Evolutionary conservation across 2,329 filamentous ascomycete genomes (phyloP).

Genomic region (Fusarium sp.): DNA sequence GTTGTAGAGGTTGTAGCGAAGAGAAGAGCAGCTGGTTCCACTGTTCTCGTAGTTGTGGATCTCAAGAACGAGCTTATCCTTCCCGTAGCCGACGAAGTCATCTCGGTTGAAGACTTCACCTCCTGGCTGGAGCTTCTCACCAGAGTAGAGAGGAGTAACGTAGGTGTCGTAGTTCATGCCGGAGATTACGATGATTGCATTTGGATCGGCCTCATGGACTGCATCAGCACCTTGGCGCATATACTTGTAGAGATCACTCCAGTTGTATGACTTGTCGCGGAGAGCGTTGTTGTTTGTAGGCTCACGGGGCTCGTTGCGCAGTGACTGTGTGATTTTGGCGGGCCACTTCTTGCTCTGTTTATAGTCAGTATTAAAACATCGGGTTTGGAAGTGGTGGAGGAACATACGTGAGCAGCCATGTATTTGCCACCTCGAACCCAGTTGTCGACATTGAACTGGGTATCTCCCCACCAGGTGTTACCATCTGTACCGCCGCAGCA

Average conservation of each 20-base stretch:
- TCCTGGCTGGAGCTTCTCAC: slow-evolving; percentile 59
- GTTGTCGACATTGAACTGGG: slow-evolving; percentile 65
- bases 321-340: slow-evolving; percentile 44
- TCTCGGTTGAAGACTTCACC: slow-evolving; percentile 54
- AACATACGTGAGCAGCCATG: slow-evolving; percentile 67
- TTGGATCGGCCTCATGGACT: slow-evolving; percentile 62
- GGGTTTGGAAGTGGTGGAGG: rapidly evolving
- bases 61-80: slow-evolving; percentile 67
- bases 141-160: slow-evolving; percentile 61
- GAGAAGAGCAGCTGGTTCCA: slow-evolving; percentile 58
- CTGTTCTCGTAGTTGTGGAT: slow-evolving; percentile 69
- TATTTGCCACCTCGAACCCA: slow-evolving; percentile 70
- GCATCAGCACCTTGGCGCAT: slow-evolving; percentile 59
- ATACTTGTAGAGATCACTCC: slow-evolving; percentile 65
- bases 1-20: slow-evolving; percentile 58
- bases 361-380: rapidly evolving
- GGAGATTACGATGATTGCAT: slow-evolving; percentile 67
- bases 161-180: slow-evolving; percentile 68
- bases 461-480: slow-evolving; percentile 71
- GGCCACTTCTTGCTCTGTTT: slow-evolving; percentile 21
- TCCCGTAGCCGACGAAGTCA: slow-evolving; percentile 60
- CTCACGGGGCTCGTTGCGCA: slow-evolving; percentile 65
- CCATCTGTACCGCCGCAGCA: slow-evolving; percentile 66
- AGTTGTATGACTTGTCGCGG: slow-evolving; percentile 59
- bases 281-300: slow-evolving; percentile 49